Percentiles rank a stretch among this genome's conserved stretches.
These are phyloP conservation scores for Cryphonectria parasitica DNA, from an alignment of 2,329 filamentous ascomycete genomes.

Conservation along the genomic window DNA sequence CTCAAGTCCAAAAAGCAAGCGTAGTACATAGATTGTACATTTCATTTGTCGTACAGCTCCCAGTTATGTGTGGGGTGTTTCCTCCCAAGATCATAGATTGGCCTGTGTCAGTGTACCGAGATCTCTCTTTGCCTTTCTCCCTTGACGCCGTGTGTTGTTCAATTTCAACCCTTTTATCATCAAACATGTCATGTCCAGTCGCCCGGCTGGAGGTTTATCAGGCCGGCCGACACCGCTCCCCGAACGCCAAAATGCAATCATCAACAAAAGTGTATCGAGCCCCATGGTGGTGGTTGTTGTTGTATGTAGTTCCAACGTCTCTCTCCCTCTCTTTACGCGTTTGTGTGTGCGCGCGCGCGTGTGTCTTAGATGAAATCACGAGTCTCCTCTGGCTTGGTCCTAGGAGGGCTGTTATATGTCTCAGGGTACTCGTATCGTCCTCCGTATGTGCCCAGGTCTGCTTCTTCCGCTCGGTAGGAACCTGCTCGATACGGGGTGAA, in stretches of 20 bases:
- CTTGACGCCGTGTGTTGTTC: not conserved
- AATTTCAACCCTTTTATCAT: slow-evolving; percentile 8
- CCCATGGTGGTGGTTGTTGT: not conserved
- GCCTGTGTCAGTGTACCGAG: not conserved
- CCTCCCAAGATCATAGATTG: not conserved
- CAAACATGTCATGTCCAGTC: slow-evolving; percentile 8
- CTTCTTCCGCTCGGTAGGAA: slow-evolving; percentile 15
- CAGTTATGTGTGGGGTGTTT: not conserved
- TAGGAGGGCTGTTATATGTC: slow-evolving; percentile 12
- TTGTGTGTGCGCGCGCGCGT: not conserved
- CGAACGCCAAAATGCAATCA: not conserved
- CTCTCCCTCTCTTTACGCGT: not conserved
- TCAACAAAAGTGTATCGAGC: not conserved
- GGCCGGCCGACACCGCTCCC: not conserved
- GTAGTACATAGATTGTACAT: slow-evolving; percentile 7
- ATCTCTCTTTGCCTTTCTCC: not conserved
- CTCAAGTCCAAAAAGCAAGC: not conserved
- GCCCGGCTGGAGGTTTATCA: not conserved
- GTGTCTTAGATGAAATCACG: not conserved
- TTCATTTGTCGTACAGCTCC: slow-evolving; percentile 9
- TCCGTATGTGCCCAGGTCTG: slow-evolving; percentile 24
- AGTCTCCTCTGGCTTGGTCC: not conserved
- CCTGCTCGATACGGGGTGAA: slow-evolving; percentile 16
- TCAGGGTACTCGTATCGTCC: slow-evolving; percentile 12
- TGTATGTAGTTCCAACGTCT: not conserved